A percentile compares a stretch with the other conserved stretches of the same genome.
phyloP scores from a whole-genome alignment of 306 rosid genomes.

The Sechiopsis laciniata region DNA sequence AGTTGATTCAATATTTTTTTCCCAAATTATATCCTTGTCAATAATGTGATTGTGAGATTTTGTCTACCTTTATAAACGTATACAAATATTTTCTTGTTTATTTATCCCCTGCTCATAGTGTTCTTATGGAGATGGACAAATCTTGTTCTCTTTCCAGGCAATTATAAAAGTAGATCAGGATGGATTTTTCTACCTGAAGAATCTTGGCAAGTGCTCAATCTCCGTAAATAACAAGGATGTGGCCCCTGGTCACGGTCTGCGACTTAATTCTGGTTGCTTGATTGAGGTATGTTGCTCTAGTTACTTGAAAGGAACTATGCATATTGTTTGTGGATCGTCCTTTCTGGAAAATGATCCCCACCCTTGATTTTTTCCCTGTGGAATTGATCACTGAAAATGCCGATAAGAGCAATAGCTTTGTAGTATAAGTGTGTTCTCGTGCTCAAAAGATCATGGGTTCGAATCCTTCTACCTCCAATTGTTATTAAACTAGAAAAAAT shows the following conservation, averaged over 20 bases:
- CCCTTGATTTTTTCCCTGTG: constrained; percentile 1
- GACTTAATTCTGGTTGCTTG: constrained; percentile 58
- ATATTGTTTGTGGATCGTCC: background rate
- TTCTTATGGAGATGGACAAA: background rate
- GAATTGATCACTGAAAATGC: background rate
- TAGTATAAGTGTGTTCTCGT: too few relatives aligned
- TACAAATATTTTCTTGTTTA: background rate
- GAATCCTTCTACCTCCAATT: too few relatives aligned
- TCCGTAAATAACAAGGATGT: constrained; percentile 69
- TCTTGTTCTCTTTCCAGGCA: constrained; percentile 40
- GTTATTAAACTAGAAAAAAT: too few relatives aligned
- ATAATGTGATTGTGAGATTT: background rate
- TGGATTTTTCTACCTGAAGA: constrained; percentile 68
- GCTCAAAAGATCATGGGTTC: too few relatives aligned
- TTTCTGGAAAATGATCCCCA: background rate
- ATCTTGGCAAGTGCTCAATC: constrained; percentile 66
- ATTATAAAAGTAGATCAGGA: constrained; percentile 62
- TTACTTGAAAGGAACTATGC: background rate
- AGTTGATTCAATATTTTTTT: constrained; percentile 15
- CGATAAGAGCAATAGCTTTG: too few relatives aligned
- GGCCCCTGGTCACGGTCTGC: constrained; percentile 52
- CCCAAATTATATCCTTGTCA: background rate
- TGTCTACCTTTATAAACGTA: background rate
- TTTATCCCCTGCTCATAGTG: constrained; percentile 10
- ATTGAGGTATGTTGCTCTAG: constrained; percentile 58